phyloP scores from a whole-genome alignment of 306 rosid species.

The Fragaria ananassa region DNA sequence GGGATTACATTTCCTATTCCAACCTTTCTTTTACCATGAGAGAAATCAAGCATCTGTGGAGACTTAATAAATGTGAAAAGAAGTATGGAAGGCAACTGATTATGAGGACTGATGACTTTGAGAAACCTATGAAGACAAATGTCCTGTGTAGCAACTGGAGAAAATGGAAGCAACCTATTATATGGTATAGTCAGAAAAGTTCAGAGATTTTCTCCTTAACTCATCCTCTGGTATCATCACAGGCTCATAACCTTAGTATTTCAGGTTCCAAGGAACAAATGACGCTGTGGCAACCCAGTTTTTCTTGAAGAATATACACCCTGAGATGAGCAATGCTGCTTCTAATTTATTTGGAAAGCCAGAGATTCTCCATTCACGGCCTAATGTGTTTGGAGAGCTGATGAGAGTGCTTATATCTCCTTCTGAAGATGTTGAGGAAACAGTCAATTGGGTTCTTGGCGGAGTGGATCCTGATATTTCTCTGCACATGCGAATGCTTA shows the following conservation, averaged over 20 bases:
- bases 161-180: constrained; percentile 87
- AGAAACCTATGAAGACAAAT: constrained; percentile 80
- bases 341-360: constrained; percentile 72
- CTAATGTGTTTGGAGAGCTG: constrained; percentile 92
- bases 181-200: constrained; percentile 54
- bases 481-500: constrained; percentile 94
- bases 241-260: constrained; percentile 32
- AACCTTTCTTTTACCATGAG: constrained; percentile 74
- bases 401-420: constrained; percentile 89
- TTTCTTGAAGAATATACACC: constrained; percentile 87
- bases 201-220: constrained; percentile 11
- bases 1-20: constrained; percentile 77
- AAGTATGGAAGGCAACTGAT: constrained; percentile 61
- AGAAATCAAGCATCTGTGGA: constrained; percentile 93
- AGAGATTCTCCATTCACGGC: constrained; percentile 54
- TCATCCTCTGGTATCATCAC: constrained; percentile 24
- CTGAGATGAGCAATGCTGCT: constrained; percentile 76
- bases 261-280: constrained; percentile 94
- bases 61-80: constrained; percentile 65
- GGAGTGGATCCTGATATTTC: constrained; percentile 80
- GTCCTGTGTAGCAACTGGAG: constrained; percentile 91
- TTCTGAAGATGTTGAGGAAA: constrained; percentile 71
- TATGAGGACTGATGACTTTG: constrained; percentile 90
- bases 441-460: constrained; percentile 74
- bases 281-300: constrained; percentile 85